A percentile compares a stretch with the other conserved stretches of the same genome.
Conservation (phyloP, 176 grass and related monocot species). For the Avena eriantha region DNA sequence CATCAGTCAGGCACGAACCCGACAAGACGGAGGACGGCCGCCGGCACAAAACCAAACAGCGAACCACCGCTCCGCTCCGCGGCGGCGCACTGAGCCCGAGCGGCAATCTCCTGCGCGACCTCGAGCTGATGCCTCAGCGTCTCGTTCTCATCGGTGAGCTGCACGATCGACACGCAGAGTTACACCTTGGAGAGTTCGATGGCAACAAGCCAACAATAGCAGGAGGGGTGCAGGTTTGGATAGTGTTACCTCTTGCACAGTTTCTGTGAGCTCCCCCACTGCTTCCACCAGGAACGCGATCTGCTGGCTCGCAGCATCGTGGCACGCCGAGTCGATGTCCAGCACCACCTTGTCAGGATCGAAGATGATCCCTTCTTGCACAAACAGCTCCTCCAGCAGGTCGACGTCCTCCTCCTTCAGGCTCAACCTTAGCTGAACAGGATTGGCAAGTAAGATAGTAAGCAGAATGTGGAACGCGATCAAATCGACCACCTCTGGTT, state of each 20-base stretch:
- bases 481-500: not conserved
- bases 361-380: constrained; percentile 72
- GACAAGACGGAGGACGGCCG: constrained; percentile 43
- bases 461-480: not conserved
- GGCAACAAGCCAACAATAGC: not conserved
- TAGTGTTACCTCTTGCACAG: constrained; percentile 48
- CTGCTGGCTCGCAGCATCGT: constrained; percentile 50
- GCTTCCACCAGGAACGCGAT: constrained; percentile 58
- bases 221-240: constrained; percentile 8
- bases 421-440: constrained; percentile 73
- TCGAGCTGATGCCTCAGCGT: constrained; percentile 48
- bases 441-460: not conserved
- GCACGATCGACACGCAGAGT: constrained; percentile 22
- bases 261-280: constrained; percentile 62
- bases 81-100: constrained; percentile 26
- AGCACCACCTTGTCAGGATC: constrained; percentile 34
- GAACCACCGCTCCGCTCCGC: not conserved
- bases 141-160: constrained; percentile 60
- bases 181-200: constrained; percentile 8
- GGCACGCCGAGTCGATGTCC: constrained; percentile 43
- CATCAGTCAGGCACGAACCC: constrained; percentile 49
- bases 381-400: constrained; percentile 68
- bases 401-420: constrained; percentile 79
- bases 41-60: constrained; percentile 42
- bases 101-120: constrained; percentile 41